Evolutionary conservation across 768 basidiomycete genomes (phyloP), one percentile per base, ranked within the genome.

Genomic region (Pleurotus ostreatus): DNA sequence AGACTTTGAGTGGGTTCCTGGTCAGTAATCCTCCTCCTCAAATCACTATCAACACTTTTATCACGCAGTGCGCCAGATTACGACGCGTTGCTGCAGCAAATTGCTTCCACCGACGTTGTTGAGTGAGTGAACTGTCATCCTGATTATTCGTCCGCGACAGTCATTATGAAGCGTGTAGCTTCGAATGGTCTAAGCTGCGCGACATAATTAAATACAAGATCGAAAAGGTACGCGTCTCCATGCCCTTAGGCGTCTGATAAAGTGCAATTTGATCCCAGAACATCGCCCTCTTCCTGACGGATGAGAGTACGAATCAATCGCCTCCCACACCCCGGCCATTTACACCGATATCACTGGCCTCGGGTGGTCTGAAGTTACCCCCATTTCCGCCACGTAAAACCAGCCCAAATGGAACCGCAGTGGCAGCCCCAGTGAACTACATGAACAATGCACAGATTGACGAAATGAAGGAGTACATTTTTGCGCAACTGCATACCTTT

Each of bases 191-290:
- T 16, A 69, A 76, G 40, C 75, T 94, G 44, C 82, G 88, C 39
- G 79, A 86, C 63, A 81, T 83, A 55, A 82, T 94, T 67, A 92
- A 91, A 67, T 67, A 78, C 66, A 90, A 84, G 68, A 74, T 92
- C 9, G 71, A 78, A 63, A 73, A 89, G 75, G 91, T 91, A 61
- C 54, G 43, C 60, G 49, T n/a, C 38, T 51, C 46, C 6, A 55
- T 61, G 25, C 46, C 53, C 30, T 55, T 52, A 11, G 9, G 30
- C 30, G 9, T 34, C 30, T 34, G 30, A 34, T 34, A 25, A 20
- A 20, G 20, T 30, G 26, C 9, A 44, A 22, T 30, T 48, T 23
- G 40, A 13, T 30, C 46, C 26, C 63, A 85, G 82, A 86, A 84
- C 59, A 75, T 79, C 40, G 68, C 69, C 20, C 59, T 75, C 9